These are phyloP conservation scores for Cryptosporidium andersoni DNA, from an alignment of 169 alveolate species.

Conservation along the genomic window DNA sequence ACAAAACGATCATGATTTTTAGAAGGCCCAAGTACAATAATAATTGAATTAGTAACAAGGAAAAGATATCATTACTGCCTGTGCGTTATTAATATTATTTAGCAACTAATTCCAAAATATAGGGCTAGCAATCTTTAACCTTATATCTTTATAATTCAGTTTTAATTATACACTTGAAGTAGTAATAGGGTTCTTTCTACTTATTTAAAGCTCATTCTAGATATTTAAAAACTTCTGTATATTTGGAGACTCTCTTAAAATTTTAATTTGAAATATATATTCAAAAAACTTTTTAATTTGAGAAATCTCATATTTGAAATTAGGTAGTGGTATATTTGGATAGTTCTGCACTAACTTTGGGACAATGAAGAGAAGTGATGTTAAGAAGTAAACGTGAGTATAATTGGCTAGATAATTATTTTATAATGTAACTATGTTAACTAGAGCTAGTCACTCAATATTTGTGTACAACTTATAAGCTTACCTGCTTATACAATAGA, in stretches of 20 bases:
- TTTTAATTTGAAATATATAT: slow-evolving; percentile 17
- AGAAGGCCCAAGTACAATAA: too few relatives aligned
- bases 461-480: background rate
- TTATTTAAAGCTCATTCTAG: background rate
- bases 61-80: too few relatives aligned
- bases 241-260: slow-evolving; percentile 50
- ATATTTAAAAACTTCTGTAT: slow-evolving; percentile 17
- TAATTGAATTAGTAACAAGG: too few relatives aligned
- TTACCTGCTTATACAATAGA: slow-evolving; percentile 36
- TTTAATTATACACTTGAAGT: too few relatives aligned
- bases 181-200: too few relatives aligned
- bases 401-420: too few relatives aligned
- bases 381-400: background rate
- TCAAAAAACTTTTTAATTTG: slow-evolving; percentile 13
- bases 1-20: too few relatives aligned
- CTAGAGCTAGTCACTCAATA: background rate
- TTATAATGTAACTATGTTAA: background rate
- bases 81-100: too few relatives aligned
- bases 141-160: too few relatives aligned
- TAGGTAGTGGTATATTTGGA: slow-evolving; percentile 60
- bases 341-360: slow-evolving; percentile 22
- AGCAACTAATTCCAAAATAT: too few relatives aligned
- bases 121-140: too few relatives aligned
- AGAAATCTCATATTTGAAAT: background rate
- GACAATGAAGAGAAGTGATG: background rate